A percentile compares a stretch with the other conserved stretches of the same genome.
Evolutionary conservation across 768 basidiomycete species (phyloP).

Genomic region (Boletus pseudo-olivaceus): DNA sequence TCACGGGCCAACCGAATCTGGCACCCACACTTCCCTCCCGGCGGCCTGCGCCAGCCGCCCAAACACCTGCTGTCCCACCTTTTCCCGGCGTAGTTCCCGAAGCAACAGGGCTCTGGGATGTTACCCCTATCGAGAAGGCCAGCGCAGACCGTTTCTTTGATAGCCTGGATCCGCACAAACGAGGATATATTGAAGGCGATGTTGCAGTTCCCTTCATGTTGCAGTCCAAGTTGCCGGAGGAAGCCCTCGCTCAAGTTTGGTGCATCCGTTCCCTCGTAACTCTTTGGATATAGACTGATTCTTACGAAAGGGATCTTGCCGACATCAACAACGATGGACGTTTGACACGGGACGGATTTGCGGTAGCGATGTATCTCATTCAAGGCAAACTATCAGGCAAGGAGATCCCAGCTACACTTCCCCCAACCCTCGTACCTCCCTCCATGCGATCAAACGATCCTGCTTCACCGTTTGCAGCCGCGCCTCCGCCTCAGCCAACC

Average conservation of each 20-base stretch:
- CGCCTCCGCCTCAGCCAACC: conserved; percentile 34
- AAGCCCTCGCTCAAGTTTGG: conserved; percentile 89
- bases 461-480: conserved; percentile 37
- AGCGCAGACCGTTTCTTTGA: conserved; percentile 77
- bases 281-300: background rate
- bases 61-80: conserved; percentile 22
- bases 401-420: conserved; percentile 69
- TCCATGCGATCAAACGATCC: conserved; percentile 53
- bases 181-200: conserved; percentile 87
- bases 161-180: conserved; percentile 67
- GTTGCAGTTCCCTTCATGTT: conserved; percentile 95
- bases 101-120: conserved; percentile 63
- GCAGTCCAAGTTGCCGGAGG: conserved; percentile 79
- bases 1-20: conserved; percentile 38
- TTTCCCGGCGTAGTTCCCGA: conserved; percentile 29
- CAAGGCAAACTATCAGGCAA: conserved; percentile 78
- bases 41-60: conserved; percentile 16
- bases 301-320: conserved; percentile 74
- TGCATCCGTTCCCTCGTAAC: conserved; percentile 36
- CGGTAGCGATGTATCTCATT: conserved; percentile 93
- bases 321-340: conserved; percentile 86
- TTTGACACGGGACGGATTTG: conserved; percentile 88
- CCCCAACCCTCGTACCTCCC: conserved; percentile 76
- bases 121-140: conserved; percentile 76
- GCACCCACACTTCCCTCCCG: conserved; percentile 24